Base-by-base conservation (phyloP, 2,329 filamentous ascomycete genomes). In the Scleromitrula shiraiana region DNA sequence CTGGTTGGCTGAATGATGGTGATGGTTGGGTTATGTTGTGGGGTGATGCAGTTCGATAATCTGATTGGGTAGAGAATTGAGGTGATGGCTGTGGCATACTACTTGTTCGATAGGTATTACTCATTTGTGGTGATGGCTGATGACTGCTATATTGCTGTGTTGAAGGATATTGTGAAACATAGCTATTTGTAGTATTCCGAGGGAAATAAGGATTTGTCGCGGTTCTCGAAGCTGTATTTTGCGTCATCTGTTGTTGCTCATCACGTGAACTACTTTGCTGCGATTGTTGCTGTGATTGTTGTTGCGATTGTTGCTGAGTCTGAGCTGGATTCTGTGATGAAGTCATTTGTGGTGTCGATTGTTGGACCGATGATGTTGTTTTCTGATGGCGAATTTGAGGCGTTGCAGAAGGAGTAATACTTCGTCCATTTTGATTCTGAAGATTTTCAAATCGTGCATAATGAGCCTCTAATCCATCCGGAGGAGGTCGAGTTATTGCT, bases 381-480 rank as follows among this genome's bases (percentile, higher is more conserved):
- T 56, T 53, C 55, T 62, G 40, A 24, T 61, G 60, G 33, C 60
- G 56, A 17, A 56, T 55, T 4, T 60, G 55, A 9, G 56, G 49
- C 20, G 56, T 33, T 33, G 52, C 55, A 32, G 48, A 43, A 8
- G 59, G 58, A 7, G 55, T 59, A 23, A 58, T 46, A 40, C 56
- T 62, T 26, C 56, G 51, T n/a, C 57, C 54, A 50, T 60, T 61
- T 19, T 59, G 57, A 29, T 59, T 55, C 23, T 55, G 52, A 47
- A 56, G 41, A 42, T 52, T 59, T 46, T 54, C 52, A 53, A 64
- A 63, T 35, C 56, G 55, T 33, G 62, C 60, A 46, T 62, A 64
- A 50, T 64, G 62, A 14, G 62, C 62, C 36, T 64, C 61, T 4
- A 64, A 47, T 7, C 62, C 62, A 50, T 63, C 60, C 10, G 60